Evolutionary conservation across 2,329 filamentous ascomycete genomes (phyloP).

Genomic region (Coleophoma crateriformis): DNA sequence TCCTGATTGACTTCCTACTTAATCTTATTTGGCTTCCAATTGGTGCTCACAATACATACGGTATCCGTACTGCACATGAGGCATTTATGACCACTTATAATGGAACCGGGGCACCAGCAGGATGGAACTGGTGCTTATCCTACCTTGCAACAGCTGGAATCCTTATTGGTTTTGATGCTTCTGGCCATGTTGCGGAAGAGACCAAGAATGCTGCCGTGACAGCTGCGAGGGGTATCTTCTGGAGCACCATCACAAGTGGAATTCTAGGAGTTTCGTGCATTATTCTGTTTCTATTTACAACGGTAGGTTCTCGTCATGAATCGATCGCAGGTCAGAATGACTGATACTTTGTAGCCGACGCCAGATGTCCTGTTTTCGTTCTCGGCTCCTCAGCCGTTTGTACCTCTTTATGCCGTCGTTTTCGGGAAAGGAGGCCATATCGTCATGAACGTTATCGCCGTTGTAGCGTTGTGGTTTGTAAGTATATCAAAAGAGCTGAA

Average conservation of each 20-base stretch:
- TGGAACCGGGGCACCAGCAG: slow-evolving; percentile 45
- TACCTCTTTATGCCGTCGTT: slow-evolving; percentile 50
- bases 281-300: slow-evolving; percentile 54
- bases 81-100: slow-evolving; percentile 58
- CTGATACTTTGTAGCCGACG: slow-evolving; percentile 34
- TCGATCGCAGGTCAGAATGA: neutral
- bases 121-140: slow-evolving; percentile 59
- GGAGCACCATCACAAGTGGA: slow-evolving; percentile 51
- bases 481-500: too few species aligned
- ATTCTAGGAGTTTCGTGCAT: slow-evolving; percentile 49
- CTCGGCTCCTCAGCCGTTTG: slow-evolving; percentile 51
- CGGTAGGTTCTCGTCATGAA: slow-evolving; percentile 28
- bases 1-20: slow-evolving; percentile 51
- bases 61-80: slow-evolving; percentile 52
- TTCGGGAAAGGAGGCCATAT: slow-evolving; percentile 51
- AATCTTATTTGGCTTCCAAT: slow-evolving; percentile 59
- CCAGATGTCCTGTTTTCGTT: slow-evolving; percentile 46
- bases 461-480: slow-evolving; percentile 40
- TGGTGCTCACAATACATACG: slow-evolving; percentile 46
- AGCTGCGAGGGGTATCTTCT: slow-evolving; percentile 55
- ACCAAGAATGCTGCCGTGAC: slow-evolving; percentile 51
- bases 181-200: slow-evolving; percentile 55
- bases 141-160: slow-evolving; percentile 56
- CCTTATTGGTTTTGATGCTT: slow-evolving; percentile 55
- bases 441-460: slow-evolving; percentile 56